These are phyloP conservation scores for Neonectria coccinea DNA, from an alignment of 2,329 filamentous ascomycete genomes.

Conservation along the genomic window DNA sequence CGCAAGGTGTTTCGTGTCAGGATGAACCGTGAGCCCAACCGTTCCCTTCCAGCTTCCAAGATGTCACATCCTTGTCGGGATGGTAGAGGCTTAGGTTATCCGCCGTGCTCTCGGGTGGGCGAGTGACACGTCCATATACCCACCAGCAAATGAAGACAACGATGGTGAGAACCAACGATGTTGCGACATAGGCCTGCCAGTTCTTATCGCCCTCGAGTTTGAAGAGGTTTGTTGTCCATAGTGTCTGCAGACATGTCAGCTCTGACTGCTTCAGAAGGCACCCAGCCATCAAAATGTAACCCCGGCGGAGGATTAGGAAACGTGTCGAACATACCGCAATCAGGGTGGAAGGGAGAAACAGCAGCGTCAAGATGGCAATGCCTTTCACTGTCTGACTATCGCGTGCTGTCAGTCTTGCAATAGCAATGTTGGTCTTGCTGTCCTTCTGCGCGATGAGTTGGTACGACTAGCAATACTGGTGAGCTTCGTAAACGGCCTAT, in stretches of 20 bases:
- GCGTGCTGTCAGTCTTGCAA: slow-evolving; percentile 5
- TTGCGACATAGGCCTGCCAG: slow-evolving; percentile 3
- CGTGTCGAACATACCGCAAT: slow-evolving; percentile 2
- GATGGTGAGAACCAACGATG: background rate
- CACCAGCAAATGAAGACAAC: slow-evolving; percentile 7
- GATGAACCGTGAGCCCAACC: background rate
- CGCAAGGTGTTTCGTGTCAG: background rate
- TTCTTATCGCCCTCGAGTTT: slow-evolving; percentile 5
- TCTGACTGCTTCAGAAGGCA: background rate
- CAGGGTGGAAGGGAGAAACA: slow-evolving; percentile 10
- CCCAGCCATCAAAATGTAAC: background rate
- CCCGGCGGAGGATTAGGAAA: background rate
- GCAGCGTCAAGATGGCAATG: slow-evolving; percentile 7
- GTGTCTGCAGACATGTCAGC: slow-evolving; percentile 1
- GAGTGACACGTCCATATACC: slow-evolving; percentile 4
- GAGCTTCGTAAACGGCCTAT: background rate
- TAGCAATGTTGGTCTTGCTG: slow-evolving; percentile 8
- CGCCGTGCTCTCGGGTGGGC: background rate
- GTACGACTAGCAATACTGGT: background rate
- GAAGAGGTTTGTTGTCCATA: slow-evolving; percentile 10
- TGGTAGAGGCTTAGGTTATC: slow-evolving; percentile 1
- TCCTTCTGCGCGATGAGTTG: slow-evolving; percentile 13
- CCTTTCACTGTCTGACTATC: slow-evolving; percentile 10
- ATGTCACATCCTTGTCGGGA: background rate
- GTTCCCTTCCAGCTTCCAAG: background rate